Evolutionary conservation across 2,329 filamentous ascomycete species (phyloP).

Genomic region (Phialophora expanda): DNA sequence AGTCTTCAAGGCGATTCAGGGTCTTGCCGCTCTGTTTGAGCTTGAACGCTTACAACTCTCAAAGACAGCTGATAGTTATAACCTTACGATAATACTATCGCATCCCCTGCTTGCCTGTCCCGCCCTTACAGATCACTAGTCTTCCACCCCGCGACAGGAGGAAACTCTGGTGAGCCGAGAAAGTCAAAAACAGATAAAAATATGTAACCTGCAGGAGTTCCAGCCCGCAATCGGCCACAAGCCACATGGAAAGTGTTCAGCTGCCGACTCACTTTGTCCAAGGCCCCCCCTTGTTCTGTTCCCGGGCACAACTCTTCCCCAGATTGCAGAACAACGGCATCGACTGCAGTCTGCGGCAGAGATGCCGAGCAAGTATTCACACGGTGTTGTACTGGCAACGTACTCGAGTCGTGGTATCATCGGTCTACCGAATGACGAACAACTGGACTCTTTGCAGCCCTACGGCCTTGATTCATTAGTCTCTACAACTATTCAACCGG

Average conservation of each 20-base stretch:
- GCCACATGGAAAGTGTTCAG: neutral
- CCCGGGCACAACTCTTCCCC: neutral
- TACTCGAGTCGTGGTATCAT: constrained; percentile 36
- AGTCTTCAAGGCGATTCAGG: neutral
- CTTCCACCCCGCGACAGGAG: neutral
- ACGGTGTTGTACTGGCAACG: constrained; percentile 37
- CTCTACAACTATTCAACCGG: neutral
- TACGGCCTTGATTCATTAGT: neutral
- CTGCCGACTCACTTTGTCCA: neutral
- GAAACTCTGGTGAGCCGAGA: neutral
- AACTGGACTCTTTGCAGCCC: constrained; percentile 14
- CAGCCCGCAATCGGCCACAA: neutral
- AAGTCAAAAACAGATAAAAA: constrained; percentile 16
- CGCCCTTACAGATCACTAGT: neutral
- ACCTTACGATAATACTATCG: neutral
- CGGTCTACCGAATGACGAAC: constrained; percentile 25
- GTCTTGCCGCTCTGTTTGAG: neutral
- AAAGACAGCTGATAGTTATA: neutral
- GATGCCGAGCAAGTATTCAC: constrained; percentile 40
- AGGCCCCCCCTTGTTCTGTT: neutral
- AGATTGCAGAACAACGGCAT: neutral
- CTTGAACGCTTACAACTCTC: neutral
- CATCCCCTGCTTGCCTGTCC: neutral
- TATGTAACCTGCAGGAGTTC: neutral
- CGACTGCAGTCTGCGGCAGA: constrained; percentile 5